These are phyloP conservation scores for Postia placenta DNA, from an alignment of 768 basidiomycete species.

Conservation along the genomic window DNA sequence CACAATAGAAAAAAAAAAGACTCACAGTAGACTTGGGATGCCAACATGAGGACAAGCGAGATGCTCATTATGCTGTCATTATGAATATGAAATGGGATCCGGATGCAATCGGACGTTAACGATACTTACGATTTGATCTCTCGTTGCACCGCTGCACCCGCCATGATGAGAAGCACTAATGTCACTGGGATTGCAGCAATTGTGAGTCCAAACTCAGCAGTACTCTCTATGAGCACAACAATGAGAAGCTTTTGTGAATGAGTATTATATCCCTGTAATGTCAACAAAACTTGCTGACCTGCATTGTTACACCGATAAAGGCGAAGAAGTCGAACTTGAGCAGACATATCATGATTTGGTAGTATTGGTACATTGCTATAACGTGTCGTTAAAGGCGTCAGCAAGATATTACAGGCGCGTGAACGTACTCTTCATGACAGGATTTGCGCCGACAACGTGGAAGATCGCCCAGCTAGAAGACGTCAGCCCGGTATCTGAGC, in stretches of 20 bases:
- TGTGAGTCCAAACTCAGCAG: conserved; percentile 77
- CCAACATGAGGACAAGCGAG: conserved; percentile 72
- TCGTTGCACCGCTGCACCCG: conserved; percentile 65
- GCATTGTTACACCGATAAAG: conserved; percentile 85
- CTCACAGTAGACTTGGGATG: conserved; percentile 74
- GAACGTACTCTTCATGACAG: conserved; percentile 69
- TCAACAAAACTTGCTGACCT: conserved; percentile 36
- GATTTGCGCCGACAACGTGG: conserved; percentile 83
- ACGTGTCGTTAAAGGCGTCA: background rate
- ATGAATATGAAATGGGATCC: background rate
- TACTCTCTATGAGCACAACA: conserved; percentile 55
- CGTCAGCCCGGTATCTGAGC: background rate
- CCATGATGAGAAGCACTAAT: conserved; percentile 55
- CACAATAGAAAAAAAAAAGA: background rate
- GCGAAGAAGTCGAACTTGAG: conserved; percentile 90
- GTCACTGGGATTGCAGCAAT: conserved; percentile 81
- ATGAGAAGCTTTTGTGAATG: conserved; percentile 59
- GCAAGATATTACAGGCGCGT: background rate
- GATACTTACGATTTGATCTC: conserved; percentile 74
- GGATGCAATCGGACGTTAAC: too few species aligned
- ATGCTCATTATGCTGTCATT: conserved; percentile 59
- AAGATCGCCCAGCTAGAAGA: conserved; percentile 77
- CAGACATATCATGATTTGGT: conserved; percentile 82
- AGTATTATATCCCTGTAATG: background rate
- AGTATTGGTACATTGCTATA: conserved; percentile 82